Base-by-base conservation (phyloP, 371 early-diverging fungal genomes). In the Mortierella sp. region DNA sequence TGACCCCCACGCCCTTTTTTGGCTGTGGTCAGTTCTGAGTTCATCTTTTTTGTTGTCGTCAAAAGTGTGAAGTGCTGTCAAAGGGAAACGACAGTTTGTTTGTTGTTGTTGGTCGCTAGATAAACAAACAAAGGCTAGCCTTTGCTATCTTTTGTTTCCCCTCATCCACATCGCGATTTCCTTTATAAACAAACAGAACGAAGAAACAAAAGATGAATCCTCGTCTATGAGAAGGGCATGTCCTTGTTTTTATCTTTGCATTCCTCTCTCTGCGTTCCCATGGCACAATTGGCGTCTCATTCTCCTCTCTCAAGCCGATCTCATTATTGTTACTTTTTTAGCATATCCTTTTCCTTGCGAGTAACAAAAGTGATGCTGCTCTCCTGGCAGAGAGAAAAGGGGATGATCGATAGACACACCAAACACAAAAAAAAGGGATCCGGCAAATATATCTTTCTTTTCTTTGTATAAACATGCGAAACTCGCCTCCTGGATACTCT, bases 401-500 rank as follows among this genome's bases (percentile, higher is more conserved):
- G 34, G 55, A 47, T 6, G 22, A 22, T 6, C 19, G 4, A 53
- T 24, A 58, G 19, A 19, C 31, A n/a, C n/a, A n/a, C n/a, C n/a
- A 58, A 9, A 10, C 11, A 43, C 1, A 43, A 13, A 4, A 50
- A 50, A 24, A 50, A 50, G 58, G 0, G 58, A 31, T 16, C 58
- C 34, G 58, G 58, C 29, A 31, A 26, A 13, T 29, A 14, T 53
- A 29, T 53, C 26, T 34, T 53, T 29, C 6, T 31, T 53, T 14
- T 55, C 55, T 16, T 34, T 58, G 34, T 19, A n/a, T n/a, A 58
- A 7, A 58, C 58, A 34, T 55, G 34, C 58, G 58, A 58, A 58
- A 58, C 58, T 34, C 34, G 58, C 34, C 58, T 58, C 58, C 58
- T 58, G 58, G 29, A 58, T 58, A 31, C 58, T 34, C 29, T 58